Base-by-base conservation (phyloP, 1,284 basidiomycete genomes). In the Leccinum pachyderme region DNA sequence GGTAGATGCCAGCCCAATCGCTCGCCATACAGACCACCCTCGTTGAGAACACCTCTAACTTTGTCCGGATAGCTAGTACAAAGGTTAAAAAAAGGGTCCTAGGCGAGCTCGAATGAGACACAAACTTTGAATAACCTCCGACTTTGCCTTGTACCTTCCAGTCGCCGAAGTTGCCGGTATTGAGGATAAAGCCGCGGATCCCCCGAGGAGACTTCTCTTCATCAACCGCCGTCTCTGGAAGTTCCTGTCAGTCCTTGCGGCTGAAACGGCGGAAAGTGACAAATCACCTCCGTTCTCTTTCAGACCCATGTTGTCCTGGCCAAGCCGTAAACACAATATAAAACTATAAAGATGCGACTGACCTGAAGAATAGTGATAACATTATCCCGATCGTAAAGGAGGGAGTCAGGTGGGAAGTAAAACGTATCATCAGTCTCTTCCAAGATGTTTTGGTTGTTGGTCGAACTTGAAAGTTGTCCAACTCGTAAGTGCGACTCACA, bases 101-200 rank as follows among this genome's bases (percentile, higher is more conserved):
- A 33, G 11, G 2, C 18, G 13, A 6, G 13, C 24, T 41, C 15
- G 45, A 45, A 31, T n/a, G 28, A 41, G 15, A 25, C n/a, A 69
- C 80, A 31, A 65, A 89, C 88, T 74, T 72, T 0, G 73, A 81
- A 68, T 92, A 92, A 12, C 91, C 90, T 18, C 87, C 87, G 5
- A 86, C 62, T 67, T 92, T 93, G 37, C 91, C 91, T 72, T 91
- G 89, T 0, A 93, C 87, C 60, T 81, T 89, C 91, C 91, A 93
- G 7, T 76, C 73, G 2, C 76, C 75, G 64, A 90, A 88, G 18
- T 73, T 74, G 15, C 86, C 86, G 7, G 70, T 68, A 53, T 82
- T 77, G 11, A 92, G 77, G 59, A 78, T 64, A 75, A 87, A 91
- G 18, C 88, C 89, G n/a, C 86, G 81, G 49, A 93, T 78, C 1